A percentile compares a stretch with the other conserved stretches of the same genome.
Evolutionary conservation across 768 basidiomycete genomes (phyloP).

Genomic region (Trametes maxima): DNA sequence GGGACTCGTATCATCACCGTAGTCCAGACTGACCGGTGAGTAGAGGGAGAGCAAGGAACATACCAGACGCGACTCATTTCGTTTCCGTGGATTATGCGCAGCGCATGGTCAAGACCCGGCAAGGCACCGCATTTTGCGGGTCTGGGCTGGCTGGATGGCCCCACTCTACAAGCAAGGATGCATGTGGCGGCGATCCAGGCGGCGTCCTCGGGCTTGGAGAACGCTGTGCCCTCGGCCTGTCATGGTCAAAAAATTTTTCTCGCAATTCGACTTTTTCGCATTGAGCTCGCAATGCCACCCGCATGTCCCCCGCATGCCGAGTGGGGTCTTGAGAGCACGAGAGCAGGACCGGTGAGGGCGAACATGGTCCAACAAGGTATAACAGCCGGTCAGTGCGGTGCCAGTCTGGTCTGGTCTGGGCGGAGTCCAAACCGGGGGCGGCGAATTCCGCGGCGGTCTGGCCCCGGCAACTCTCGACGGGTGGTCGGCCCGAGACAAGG

Average conservation of each 20-base stretch:
- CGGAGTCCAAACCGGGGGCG: neutral
- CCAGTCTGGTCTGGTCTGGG: neutral
- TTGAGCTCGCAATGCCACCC: too few species aligned
- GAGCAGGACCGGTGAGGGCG: neutral
- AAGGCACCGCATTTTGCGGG: slow-evolving; percentile 9
- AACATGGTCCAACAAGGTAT: slow-evolving; percentile 13
- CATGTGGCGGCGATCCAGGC: neutral
- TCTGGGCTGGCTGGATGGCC: slow-evolving; percentile 5
- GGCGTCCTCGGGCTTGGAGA: neutral
- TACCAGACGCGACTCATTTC: slow-evolving; percentile 5
- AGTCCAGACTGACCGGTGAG: slow-evolving; percentile 17
- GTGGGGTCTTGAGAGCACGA: neutral
- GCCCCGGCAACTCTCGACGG: neutral
- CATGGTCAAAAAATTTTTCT: neutral
- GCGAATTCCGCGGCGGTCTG: slow-evolving; percentile 1
- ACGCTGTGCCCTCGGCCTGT: neutral
- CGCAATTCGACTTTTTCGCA: neutral
- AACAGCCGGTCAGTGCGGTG: neutral
- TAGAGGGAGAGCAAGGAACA: neutral
- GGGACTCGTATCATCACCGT: slow-evolving; percentile 13
- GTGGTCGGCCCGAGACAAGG: too few species aligned
- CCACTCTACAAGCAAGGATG: neutral
- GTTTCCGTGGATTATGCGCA: slow-evolving; percentile 6
- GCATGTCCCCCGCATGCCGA: neutral
- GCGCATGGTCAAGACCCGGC: slow-evolving; percentile 1